Evolutionary conservation across 2,329 filamentous ascomycete genomes (phyloP), one percentile per base, ranked within the genome.

Genomic region (Penicillium paneum): DNA sequence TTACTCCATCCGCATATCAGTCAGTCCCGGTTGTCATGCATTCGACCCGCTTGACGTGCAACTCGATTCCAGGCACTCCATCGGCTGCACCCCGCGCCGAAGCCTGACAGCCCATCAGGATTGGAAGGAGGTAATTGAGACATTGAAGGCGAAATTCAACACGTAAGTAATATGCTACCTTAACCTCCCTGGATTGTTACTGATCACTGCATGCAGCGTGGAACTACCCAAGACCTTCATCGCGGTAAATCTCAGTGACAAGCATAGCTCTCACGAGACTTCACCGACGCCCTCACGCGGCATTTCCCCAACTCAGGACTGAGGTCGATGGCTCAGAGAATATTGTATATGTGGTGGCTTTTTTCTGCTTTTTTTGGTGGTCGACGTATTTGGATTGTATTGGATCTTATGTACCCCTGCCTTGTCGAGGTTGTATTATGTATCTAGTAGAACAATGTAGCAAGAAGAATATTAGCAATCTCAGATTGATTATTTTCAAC

Each of bases 91-190:
- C 7, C 91, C 91, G n/a, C 82, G 92, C 59, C 83, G 94, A 58
- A 95, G 90, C 69, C 77, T 99, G 66, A 97, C 93, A 3, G 84
- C 90, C 3, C 95, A 99, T 74, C 86, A 86, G 35, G 90, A 99
- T 72, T 99, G 94, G 93, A 93, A 95, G 75, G 85, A 93, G 66
- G 90, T 99, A n/a, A 90, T 99, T 63, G 92, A 96, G 75, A 97
- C 92, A 1, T 78, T 99, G 60, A 85, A 92, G 62, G 93, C 90
- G 46, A 97, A 96, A 67, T 97, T 99, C 69, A 90, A 96, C 69
- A 91, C 91, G 89, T 93, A 81, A 77, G 88, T 80, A 49, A 39
- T 53, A 43, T 35, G 24, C 54, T 61, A 24, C 63, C 54, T 56
- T 57, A 55, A 24, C 11, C 45, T 49, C 8, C 8, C 54, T 44